Evolutionary conservation across 768 basidiomycete genomes (phyloP), one percentile per base, ranked within the genome.

Genomic region (Clavulina sp.): DNA sequence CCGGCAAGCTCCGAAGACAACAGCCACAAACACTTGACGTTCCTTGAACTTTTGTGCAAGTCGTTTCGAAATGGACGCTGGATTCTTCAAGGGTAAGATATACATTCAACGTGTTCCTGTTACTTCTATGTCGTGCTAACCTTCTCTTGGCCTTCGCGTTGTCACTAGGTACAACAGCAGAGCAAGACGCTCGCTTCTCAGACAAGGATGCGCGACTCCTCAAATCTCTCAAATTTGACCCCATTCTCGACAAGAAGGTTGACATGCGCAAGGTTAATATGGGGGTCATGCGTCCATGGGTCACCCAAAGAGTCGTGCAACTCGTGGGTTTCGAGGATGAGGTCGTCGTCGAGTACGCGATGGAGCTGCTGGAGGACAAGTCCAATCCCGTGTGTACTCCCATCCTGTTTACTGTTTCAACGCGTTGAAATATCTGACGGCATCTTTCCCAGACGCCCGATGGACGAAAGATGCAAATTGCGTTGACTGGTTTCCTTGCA

Each of bases 221-320:
- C 58, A 89, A 84, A 67, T 61, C 75, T 4, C 82, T 91, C 68
- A 92, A 93, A 66, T 96, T 96, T 62, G 91, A 92, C 4, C 63
- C 81, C 0, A 76, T 84, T 60, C 95, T 92, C 59, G 80, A 86
- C 48, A 81, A 82, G 69, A 95, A 92, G 75, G 89, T 95, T 41
- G 92, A 96, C 63, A 83, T 92, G 76, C 77, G 86, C 32, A 92
- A 96, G 72, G 89, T 97, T 55, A 95, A 96, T 64, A 60, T 96
- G 55, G 70, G 75, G 18, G 89, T 97, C 58, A 84, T 99, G 61
- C 73, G 85, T 54, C 87, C 89, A 2, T 99, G 95, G 95, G 80
- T 96, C 54, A 84, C 86, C 13, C 89, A 88, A 72, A 84, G 86
- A 65, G 81, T 95, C 52, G 75, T 83, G 2, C 85, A 91, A 53